Evolutionary conservation across 768 basidiomycete species (phyloP).

Genomic region (Calvatia gigantea): DNA sequence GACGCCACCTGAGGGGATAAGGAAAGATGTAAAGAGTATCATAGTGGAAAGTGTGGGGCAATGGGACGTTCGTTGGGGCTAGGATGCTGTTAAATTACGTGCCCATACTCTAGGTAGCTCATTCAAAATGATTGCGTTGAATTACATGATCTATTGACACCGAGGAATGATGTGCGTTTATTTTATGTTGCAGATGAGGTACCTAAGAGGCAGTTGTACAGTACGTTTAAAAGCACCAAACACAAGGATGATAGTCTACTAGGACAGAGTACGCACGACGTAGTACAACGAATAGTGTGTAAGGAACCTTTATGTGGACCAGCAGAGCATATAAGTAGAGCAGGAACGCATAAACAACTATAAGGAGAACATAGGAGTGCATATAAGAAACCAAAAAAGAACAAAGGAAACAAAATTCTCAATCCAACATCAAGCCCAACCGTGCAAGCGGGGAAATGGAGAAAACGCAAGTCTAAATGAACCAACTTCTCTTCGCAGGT

Average conservation of each 20-base stretch:
- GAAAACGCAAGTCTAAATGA: not conserved
- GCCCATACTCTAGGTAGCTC: not conserved
- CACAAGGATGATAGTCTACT: slow-evolving; percentile 9
- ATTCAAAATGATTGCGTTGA: not conserved
- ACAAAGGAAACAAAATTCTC: not conserved
- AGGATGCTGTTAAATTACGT: not conserved
- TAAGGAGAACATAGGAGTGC: not conserved
- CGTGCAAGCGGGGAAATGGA: not conserved
- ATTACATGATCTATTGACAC: not conserved
- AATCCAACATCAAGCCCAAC: slow-evolving; percentile 7
- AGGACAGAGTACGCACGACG: not conserved
- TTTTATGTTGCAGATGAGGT: not conserved
- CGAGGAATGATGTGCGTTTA: not conserved
- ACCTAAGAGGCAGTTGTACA: not conserved
- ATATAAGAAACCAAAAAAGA: slow-evolving; percentile 9
- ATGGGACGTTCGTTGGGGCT: slow-evolving; percentile 38
- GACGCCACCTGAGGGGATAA: slow-evolving; percentile 16
- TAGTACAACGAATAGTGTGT: slow-evolving; percentile 13
- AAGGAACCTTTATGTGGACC: slow-evolving; percentile 3
- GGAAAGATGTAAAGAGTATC: slow-evolving; percentile 30
- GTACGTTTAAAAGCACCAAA: slow-evolving; percentile 6
- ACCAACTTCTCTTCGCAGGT: not conserved
- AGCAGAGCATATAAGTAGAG: slow-evolving; percentile 4
- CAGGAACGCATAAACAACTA: slow-evolving; percentile 6
- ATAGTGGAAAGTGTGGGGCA: slow-evolving; percentile 41